A percentile compares a stretch with the other conserved stretches of the same genome.
phyloP scores from a whole-genome alignment of 306 rosid genomes.

The Pueraria montana region DNA sequence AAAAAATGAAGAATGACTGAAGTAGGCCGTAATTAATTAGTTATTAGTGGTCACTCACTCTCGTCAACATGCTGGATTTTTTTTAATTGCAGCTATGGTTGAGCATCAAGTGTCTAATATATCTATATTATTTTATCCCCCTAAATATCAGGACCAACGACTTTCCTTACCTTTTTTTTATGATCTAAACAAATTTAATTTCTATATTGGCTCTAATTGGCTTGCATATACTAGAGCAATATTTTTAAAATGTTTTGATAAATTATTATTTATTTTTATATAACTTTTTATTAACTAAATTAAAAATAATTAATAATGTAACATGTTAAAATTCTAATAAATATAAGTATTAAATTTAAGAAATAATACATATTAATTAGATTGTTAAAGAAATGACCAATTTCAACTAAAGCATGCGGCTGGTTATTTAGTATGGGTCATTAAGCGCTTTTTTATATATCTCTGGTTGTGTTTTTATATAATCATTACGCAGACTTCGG shows the following conservation, averaged over 20 bases:
- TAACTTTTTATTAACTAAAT: background rate
- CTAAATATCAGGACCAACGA: background rate
- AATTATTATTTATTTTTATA: too few relatives aligned
- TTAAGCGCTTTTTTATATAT: background rate
- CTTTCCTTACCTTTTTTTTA: background rate
- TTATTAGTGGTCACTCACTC: background rate
- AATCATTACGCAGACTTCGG: background rate
- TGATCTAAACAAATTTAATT: background rate
- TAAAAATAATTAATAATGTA: background rate
- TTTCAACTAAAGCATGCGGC: background rate
- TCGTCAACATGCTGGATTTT: too few relatives aligned
- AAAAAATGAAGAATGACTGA: background rate
- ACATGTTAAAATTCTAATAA: background rate
- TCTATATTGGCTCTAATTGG: too few relatives aligned
- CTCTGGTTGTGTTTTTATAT: too few relatives aligned
- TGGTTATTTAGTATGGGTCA: too few relatives aligned
- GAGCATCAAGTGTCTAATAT: background rate
- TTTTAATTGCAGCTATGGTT: background rate
- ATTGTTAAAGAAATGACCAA: background rate
- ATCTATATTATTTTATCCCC: background rate
- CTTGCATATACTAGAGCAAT: background rate
- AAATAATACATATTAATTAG: background rate
- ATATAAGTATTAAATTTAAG: background rate
- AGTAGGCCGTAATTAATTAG: background rate
- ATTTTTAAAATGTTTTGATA: background rate